These are phyloP conservation scores for Stipa capillata DNA, from an alignment of 176 grass and related monocot species.

Conservation along the genomic window DNA sequence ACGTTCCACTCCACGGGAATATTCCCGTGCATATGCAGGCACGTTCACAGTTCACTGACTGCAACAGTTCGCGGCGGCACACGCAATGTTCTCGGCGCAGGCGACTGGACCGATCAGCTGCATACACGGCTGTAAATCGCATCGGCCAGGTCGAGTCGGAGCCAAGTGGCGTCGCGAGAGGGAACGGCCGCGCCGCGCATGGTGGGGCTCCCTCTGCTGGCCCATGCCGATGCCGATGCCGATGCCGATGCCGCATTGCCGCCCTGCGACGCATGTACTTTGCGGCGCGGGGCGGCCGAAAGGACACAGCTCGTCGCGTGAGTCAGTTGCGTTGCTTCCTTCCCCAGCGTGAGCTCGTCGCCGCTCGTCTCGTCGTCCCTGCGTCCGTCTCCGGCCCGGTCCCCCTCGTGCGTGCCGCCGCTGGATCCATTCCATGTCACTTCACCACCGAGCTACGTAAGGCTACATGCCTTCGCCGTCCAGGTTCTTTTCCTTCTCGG, in stretches of 20 bases:
- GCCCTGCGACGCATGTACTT: slow-evolving; percentile 10
- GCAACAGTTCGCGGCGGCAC: no score
- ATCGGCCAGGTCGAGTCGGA: background rate
- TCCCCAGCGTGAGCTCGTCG: slow-evolving; percentile 11
- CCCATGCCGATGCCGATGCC: no score
- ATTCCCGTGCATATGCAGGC: background rate
- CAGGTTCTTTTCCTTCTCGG: background rate
- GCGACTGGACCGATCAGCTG: no score
- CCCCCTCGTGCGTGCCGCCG: no score
- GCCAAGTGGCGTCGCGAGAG: slow-evolving; percentile 1
- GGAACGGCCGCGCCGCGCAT: background rate
- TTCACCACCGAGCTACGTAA: background rate
- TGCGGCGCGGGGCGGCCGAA: slow-evolving; percentile 6
- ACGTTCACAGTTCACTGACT: background rate
- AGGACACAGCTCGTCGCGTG: background rate
- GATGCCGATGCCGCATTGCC: background rate
- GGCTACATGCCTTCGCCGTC: background rate
- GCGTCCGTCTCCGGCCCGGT: no score
- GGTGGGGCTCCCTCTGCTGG: background rate
- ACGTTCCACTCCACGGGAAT: background rate
- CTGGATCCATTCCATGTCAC: slow-evolving; percentile 24
- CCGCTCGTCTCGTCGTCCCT: no score
- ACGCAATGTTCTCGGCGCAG: background rate
- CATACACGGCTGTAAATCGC: background rate
- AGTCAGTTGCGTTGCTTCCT: slow-evolving; percentile 11